Percentiles rank a stretch among this genome's conserved stretches.
These are phyloP conservation scores for Cicer cuneatum DNA, from an alignment of 306 rosid species.

Conservation along the genomic window DNA sequence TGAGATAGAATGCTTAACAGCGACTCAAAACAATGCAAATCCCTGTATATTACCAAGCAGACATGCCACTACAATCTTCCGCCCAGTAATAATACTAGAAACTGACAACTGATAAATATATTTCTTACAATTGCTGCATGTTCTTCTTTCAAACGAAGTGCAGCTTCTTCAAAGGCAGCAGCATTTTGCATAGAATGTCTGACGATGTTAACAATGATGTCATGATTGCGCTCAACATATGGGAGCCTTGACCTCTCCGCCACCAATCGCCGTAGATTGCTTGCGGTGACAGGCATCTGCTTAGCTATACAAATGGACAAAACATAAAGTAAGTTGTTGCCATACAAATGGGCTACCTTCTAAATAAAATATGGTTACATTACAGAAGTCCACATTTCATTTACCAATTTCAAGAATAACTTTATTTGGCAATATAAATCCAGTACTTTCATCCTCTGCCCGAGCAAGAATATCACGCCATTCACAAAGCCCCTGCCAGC, in stretches of 20 bases:
- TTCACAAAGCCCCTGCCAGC: conserved; percentile 79
- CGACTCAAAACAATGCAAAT: conserved; percentile 18
- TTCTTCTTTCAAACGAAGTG: conserved; percentile 61
- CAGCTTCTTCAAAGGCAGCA: conserved; percentile 74
- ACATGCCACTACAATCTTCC: not conserved
- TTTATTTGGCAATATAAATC: conserved; percentile 88
- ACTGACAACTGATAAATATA: conserved; percentile 24
- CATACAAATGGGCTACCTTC: not conserved
- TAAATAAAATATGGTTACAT: conserved; percentile 7
- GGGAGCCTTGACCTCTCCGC: conserved; percentile 63
- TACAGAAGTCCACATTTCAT: conserved; percentile 35
- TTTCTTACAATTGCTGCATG: conserved; percentile 63
- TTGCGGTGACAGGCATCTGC: conserved; percentile 78
- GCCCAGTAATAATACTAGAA: conserved; percentile 21
- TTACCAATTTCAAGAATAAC: conserved; percentile 85
- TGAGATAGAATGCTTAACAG: conserved; percentile 22
- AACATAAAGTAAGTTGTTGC: conserved; percentile 29
- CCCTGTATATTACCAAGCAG: conserved; percentile 33
- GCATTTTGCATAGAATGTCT: conserved; percentile 72
- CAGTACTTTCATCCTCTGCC: conserved; percentile 92
- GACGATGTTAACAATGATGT: conserved; percentile 72
- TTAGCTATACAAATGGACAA: conserved; percentile 64
- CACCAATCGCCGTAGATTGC: conserved; percentile 66
- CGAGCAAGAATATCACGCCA: conserved; percentile 95
- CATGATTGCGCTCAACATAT: conserved; percentile 76